Base-by-base conservation (phyloP, 75 land plant genomes). In the Cupressus sempervirens region DNA sequence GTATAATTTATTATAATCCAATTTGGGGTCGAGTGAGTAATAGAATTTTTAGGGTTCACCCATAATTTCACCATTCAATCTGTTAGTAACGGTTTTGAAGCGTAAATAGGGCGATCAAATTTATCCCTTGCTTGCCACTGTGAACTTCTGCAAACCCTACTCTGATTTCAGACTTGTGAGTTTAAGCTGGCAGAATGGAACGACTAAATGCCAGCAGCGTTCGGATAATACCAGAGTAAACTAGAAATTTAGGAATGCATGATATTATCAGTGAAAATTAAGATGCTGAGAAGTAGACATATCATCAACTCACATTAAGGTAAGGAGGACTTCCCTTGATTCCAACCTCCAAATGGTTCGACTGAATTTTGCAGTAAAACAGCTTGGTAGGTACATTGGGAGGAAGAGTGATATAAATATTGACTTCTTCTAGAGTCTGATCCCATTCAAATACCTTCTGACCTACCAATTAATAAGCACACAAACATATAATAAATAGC, bases 361-460 rank as follows among this genome's bases (percentile, higher is more conserved):
- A 88, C 72, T 94, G 91, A 76, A 97, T 91, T 83, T 93, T 93
- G 89, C 96, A 95, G 74, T 90, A 90, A 84, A 97, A 93, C 72
- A 92, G 90, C 91, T 93, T 94, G 34, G 85, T 79, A n/a, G 95
- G 96, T 29, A 97, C 95, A 83, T 88, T 86, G 18, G 91, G 86
- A 11, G 99, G 99, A 43, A 97, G 91, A 18, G 88, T 80, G 15
- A 97, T 93, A 86, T 97, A 97, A 32, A 97, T 86, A 84, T 97
- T 96, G 56, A 94, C 94, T 84, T 97, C 99, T 7, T 97, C 99
- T 84, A 97, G 85, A 30, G 91, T 96, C 83, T 97, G 99, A 86
- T 97, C 99, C 98, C 99, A 97, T 84, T 97, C 99, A 53, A 96
- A 97, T 4, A 97, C 93, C 84, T 91, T 90, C 87, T 96, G 89